Conservation (phyloP, 2,329 filamentous ascomycete genomes). For the Monosporascus sp. region DNA sequence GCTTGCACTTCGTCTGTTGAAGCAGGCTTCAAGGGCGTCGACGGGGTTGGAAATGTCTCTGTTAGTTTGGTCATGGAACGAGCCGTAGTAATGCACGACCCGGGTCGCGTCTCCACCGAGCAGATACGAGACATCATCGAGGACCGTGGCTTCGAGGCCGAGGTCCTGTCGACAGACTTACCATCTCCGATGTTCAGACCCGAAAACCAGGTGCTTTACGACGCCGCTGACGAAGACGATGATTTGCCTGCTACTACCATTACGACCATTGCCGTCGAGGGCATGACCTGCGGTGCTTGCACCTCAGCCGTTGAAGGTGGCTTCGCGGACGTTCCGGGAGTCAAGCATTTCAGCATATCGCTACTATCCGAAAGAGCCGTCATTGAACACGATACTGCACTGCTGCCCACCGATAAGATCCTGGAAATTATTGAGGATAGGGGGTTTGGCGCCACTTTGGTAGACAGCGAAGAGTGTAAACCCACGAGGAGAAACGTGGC, state of each 20-base stretch:
- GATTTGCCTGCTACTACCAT: conserved; percentile 40
- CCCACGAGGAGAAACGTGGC: conserved; percentile 28
- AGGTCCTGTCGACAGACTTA: conserved; percentile 77
- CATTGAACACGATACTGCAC: conserved; percentile 65
- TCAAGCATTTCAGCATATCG: conserved; percentile 75
- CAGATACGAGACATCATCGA: conserved; percentile 81
- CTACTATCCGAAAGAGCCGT: conserved; percentile 80
- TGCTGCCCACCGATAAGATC: conserved; percentile 48
- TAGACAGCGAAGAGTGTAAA: conserved; percentile 59
- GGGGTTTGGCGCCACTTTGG: conserved; percentile 73
- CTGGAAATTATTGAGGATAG: conserved; percentile 60
- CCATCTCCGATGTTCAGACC: conserved; percentile 46
- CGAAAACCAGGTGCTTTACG: conserved; percentile 17
- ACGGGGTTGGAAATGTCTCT: conserved; percentile 79
- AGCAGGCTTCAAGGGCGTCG: conserved; percentile 75
- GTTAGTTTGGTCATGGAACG: conserved; percentile 93
- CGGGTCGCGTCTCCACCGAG: conserved; percentile 65
- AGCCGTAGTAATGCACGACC: conserved; percentile 89
- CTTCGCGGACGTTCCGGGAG: conserved; percentile 67
- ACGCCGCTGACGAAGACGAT: conserved; percentile 29
- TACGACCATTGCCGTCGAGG: conserved; percentile 73
- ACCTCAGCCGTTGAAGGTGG: conserved; percentile 79
- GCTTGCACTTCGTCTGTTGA: conserved; percentile 95
- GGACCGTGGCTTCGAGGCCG: conserved; percentile 85
- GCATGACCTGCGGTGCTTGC: conserved; percentile 89